Conservation (phyloP, 768 basidiomycete genomes). For the Trametes gibbosa region DNA sequence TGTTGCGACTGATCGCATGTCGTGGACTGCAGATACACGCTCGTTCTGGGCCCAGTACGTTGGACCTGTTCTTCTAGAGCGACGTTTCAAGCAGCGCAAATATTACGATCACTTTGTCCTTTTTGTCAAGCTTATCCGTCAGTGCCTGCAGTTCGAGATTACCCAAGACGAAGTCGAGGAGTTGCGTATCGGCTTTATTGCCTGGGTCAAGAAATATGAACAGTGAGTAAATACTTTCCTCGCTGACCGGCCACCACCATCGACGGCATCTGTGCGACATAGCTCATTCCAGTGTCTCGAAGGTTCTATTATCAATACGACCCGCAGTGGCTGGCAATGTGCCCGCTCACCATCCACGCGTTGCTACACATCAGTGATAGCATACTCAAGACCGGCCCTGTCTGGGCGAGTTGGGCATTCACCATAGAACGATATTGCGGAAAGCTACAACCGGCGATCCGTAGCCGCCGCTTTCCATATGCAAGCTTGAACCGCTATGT, state of each 20-base stretch:
- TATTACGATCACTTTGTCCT: slow-evolving; percentile 18
- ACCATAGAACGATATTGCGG: slow-evolving; percentile 31
- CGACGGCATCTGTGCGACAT: no score
- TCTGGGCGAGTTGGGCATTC: slow-evolving; percentile 31
- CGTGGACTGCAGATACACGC: slow-evolving; percentile 27
- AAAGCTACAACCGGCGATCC: slow-evolving; percentile 17
- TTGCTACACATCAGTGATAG: slow-evolving; percentile 31
- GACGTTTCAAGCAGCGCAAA: slow-evolving; percentile 13
- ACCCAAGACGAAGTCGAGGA: no score
- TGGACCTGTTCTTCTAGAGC: slow-evolving; percentile 23
- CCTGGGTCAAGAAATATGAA: no score
- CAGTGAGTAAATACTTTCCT: no score
- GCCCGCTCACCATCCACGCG: slow-evolving; percentile 33
- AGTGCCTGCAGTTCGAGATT: no score
- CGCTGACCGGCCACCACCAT: no score
- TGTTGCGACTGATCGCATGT: slow-evolving; percentile 12
- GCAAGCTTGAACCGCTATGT: slow-evolving; percentile 17
- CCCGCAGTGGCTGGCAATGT: slow-evolving; percentile 23
- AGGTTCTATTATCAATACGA: slow-evolving; percentile 31
- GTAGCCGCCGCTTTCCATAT: slow-evolving; percentile 21
- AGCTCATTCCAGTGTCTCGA: no score
- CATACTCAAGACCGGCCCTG: slow-evolving; percentile 23
- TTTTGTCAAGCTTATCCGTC: no score
- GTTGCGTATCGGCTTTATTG: no score
- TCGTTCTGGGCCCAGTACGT: slow-evolving; percentile 26